A percentile compares a stretch with the other conserved stretches of the same genome.
These are phyloP conservation scores for Venturia nashicola DNA, from an alignment of 2,329 filamentous ascomycete genomes.

Conservation along the genomic window DNA sequence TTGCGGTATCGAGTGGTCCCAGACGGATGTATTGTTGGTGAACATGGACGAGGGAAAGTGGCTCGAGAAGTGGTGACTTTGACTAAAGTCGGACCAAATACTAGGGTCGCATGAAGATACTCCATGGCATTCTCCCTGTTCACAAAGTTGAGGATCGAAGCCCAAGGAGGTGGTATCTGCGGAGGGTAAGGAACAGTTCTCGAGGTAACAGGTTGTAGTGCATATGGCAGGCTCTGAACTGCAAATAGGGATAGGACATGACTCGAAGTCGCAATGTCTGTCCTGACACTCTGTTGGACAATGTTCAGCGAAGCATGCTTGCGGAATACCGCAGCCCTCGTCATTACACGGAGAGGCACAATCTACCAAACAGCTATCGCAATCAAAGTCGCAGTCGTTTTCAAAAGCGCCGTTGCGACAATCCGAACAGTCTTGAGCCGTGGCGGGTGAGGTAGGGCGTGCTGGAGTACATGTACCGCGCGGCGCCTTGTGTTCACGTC, in stretches of 20 bases:
- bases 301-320: slow-evolving; percentile 7
- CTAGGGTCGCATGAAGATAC: neutral
- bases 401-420: neutral
- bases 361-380: slow-evolving; percentile 1
- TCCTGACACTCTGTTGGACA: slow-evolving; percentile 7
- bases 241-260: slow-evolving; percentile 1
- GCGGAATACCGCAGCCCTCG: slow-evolving; percentile 4
- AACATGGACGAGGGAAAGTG: neutral
- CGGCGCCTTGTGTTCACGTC: neutral
- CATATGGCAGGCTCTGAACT: neutral
- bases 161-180: neutral
- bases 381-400: neutral
- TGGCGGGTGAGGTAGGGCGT: neutral
- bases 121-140: slow-evolving; percentile 2
- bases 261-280: neutral
- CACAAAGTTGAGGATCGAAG: neutral
- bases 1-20: neutral
- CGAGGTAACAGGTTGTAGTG: slow-evolving; percentile 1
- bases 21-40: neutral
- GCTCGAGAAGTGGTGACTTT: neutral
- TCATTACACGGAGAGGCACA: slow-evolving; percentile 7
- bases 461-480: slow-evolving; percentile 1
- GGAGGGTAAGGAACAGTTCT: neutral
- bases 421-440: neutral
- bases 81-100: neutral